Evolutionary conservation across 495 filamentous ascomycete species (phyloP).

Genomic region (Podospora pseudocomata): DNA sequence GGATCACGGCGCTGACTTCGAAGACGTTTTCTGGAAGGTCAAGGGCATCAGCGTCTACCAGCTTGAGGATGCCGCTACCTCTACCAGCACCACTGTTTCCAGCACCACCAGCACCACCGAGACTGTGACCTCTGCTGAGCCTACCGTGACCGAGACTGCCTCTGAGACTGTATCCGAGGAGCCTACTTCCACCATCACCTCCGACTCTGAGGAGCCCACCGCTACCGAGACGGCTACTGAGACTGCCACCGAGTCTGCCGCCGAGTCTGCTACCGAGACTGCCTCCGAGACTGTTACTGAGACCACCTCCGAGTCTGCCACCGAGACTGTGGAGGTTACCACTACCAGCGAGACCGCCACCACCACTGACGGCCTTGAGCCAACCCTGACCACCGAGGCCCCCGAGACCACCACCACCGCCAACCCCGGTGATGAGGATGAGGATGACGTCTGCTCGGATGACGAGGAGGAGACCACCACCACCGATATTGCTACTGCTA

Average conservation of each 20-base stretch:
- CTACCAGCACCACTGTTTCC: slow-evolving; percentile 31
- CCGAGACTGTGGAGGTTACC: not conserved
- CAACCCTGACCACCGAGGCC: slow-evolving; percentile 3
- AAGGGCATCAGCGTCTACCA: slow-evolving; percentile 54
- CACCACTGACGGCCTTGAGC: slow-evolving; percentile 3
- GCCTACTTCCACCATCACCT: slow-evolving; percentile 7
- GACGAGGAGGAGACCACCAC: slow-evolving; percentile 13
- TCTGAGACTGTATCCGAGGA: slow-evolving; percentile 16
- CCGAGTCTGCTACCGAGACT: not conserved
- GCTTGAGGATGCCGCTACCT: slow-evolving; percentile 29
- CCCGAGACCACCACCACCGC: slow-evolving; percentile 20
- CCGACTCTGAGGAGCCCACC: slow-evolving; percentile 14
- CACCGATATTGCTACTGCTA: slow-evolving; percentile 12
- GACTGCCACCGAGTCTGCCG: not conserved
- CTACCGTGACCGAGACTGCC: slow-evolving; percentile 15
- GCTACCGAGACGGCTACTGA: slow-evolving; percentile 1
- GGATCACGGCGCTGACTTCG: slow-evolving; percentile 53
- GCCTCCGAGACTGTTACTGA: not conserved
- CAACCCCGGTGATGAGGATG: slow-evolving; percentile 23
- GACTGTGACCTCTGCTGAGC: slow-evolving; percentile 15
- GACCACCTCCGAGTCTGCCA: not conserved
- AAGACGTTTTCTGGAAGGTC: slow-evolving; percentile 53
- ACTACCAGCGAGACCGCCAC: slow-evolving; percentile 2
- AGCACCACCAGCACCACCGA: slow-evolving; percentile 31
- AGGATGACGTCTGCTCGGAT: slow-evolving; percentile 18